Evolutionary conservation across 345 rosid genomes (phyloP).

Genomic region (Jatropha curcas): DNA sequence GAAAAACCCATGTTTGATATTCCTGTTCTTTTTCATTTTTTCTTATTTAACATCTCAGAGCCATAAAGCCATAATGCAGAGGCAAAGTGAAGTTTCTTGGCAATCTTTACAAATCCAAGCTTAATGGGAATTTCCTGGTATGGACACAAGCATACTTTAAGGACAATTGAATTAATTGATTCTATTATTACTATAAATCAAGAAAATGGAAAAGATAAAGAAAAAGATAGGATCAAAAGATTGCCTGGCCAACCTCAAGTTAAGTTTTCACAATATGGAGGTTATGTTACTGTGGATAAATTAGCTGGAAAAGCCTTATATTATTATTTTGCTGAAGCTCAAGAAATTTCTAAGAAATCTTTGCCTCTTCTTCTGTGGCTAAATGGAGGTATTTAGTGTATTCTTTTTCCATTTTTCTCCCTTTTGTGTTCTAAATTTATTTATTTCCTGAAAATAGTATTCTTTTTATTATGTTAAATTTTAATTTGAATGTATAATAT

Average conservation of each 20-base stretch:
- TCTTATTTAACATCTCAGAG: too few species aligned
- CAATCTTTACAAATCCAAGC: too few species aligned
- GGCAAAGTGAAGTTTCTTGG: too few species aligned
- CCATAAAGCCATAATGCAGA: too few species aligned
- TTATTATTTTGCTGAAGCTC: conserved; percentile 66
- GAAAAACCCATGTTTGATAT: too few species aligned
- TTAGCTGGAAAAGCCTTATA: conserved; percentile 56
- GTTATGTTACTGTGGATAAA: conserved; percentile 63
- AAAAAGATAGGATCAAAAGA: conserved; percentile 49
- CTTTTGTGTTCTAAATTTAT: too few species aligned
- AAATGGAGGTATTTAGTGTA: conserved; percentile 59
- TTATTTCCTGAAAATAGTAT: too few species aligned
- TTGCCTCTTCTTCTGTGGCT: conserved; percentile 88
- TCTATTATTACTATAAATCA: background rate
- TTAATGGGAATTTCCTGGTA: too few species aligned
- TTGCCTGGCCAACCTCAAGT: conserved; percentile 72
- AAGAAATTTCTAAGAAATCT: conserved; percentile 22
- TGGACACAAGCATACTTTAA: too few species aligned
- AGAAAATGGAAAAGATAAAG: conserved; percentile 30
- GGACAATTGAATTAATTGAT: too few species aligned
- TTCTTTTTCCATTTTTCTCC: background rate
- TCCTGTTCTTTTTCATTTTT: too few species aligned
- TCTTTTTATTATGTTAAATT: background rate
- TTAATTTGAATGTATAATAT: too few species aligned
- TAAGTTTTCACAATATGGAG: conserved; percentile 59